Evolutionary conservation across 345 rosid genomes (phyloP), one percentile per base, ranked within the genome.

Genomic region (Camelina laxa): DNA sequence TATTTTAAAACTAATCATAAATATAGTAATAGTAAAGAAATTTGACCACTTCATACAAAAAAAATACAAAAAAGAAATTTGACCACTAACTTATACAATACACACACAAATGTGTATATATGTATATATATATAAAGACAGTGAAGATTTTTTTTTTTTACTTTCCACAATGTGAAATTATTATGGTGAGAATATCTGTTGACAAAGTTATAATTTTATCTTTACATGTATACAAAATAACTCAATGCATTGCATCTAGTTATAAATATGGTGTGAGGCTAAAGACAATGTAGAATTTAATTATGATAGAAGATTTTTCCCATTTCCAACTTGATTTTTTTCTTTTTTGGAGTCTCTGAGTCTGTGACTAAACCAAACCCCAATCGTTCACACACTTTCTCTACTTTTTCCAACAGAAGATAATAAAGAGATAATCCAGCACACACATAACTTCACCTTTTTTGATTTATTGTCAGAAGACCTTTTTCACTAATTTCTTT

Each of bases 301-400:
- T 19, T 20, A 68, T 67, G 63, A 67, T 13, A 50, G 3, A 15
- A 51, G 47, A 51, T 20, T 30, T 73, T 74, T 54, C 14, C 53
- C 67, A 59, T 58, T 67, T 47, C 60, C 51, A 66, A 66, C 61
- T 75, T 75, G 67, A 75, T 60, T 49, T 60, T 60, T 6, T 75
- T 1, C 59, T 24, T 60, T 6, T 75, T 7, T 6, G 36, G 36
- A 33, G 36, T 8, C 30, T 27, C 30, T 27, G 9, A 27, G 19
- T 57, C n/a, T 75, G 79, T 51, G 74, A 75, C 73, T 48, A 12
- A 48, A 48, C 24, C 78, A 66, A 66, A 49, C 53, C 60, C 60
- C 44, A 39, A 49, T 67, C 45, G 30, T 9, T 36, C 58, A 54
- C 58, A 13, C 70, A 17, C 53, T 10, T 58, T 21, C 15, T 42